Evolutionary conservation across 1,284 basidiomycete species (phyloP).

Genomic region (Boletus subluridellus): DNA sequence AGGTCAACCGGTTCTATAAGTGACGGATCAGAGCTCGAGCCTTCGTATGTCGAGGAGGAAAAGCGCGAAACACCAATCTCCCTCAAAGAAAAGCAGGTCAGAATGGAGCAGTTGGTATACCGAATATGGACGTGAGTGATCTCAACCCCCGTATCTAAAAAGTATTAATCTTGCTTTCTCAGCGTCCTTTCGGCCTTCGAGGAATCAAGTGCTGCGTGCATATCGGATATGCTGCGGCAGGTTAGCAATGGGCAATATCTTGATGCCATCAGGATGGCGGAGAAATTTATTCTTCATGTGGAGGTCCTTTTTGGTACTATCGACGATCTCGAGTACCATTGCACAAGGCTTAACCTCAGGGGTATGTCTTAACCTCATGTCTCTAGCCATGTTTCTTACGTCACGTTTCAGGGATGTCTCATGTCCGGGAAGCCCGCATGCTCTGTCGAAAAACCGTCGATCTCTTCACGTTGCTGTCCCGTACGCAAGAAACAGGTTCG

Average conservation of each 20-base stretch:
- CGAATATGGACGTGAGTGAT: conserved; percentile 89
- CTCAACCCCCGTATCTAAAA: conserved; percentile 6
- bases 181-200: conserved; percentile 96
- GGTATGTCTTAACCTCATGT: conserved; percentile 49
- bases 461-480: conserved; percentile 95
- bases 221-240: conserved; percentile 96
- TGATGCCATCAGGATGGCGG: conserved; percentile 96
- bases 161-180: conserved; percentile 10
- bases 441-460: conserved; percentile 99
- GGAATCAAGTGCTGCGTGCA: conserved; percentile 98
- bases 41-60: conserved; percentile 70
- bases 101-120: conserved; percentile 98
- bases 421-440: conserved; percentile 97
- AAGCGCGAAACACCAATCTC: conserved; percentile 73
- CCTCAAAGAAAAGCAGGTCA: conserved; percentile 88
- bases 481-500: conserved; percentile 89
- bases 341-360: conserved; percentile 77
- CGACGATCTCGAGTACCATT: conserved; percentile 92
- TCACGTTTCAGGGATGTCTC: conserved; percentile 78
- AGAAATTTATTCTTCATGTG: conserved; percentile 97
- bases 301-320: conserved; percentile 97
- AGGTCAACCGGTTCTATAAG: conserved; percentile 58
- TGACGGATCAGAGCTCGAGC: conserved; percentile 53
- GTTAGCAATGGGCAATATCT: conserved; percentile 96
- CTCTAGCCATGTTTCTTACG: conserved; percentile 14